Percentiles rank a stretch among this genome's conserved stretches.
These are phyloP conservation scores for Boletus sp. DNA, from an alignment of 768 basidiomycete species.

Conservation along the genomic window DNA sequence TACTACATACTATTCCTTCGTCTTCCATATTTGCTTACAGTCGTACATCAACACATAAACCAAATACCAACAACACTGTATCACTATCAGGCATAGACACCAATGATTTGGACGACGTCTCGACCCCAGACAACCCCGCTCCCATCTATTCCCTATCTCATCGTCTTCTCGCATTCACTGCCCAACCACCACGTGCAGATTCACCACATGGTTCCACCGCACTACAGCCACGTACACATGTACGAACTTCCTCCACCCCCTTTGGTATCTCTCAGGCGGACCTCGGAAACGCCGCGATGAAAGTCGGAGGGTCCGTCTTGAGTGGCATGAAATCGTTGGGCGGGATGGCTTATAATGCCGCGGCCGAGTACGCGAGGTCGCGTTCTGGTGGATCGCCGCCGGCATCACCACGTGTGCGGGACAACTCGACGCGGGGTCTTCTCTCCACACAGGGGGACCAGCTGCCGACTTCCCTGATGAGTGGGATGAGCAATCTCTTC, in stretches of 20 bases:
- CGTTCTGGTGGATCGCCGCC: constrained; percentile 17
- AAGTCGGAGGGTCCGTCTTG: constrained; percentile 59
- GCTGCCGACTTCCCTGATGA: constrained; percentile 20
- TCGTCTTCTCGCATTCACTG: constrained; percentile 62
- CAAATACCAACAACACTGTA: constrained; percentile 40
- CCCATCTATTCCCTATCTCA: constrained; percentile 61
- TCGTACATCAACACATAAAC: constrained; percentile 33
- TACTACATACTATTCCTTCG: constrained; percentile 49
- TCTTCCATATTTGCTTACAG: constrained; percentile 46
- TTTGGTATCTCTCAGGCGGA: constrained; percentile 46
- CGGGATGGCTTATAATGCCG: constrained; percentile 57
- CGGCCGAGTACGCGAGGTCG: constrained; percentile 39
- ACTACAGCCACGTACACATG: constrained; percentile 23
- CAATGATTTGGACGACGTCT: constrained; percentile 17
- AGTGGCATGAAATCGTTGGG: constrained; percentile 64
- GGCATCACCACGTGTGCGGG: constrained; percentile 4
- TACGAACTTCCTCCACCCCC: constrained; percentile 23
- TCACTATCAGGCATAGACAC: constrained; percentile 36
- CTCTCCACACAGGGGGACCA: constrained; percentile 21
- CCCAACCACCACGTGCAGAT: constrained; percentile 33
- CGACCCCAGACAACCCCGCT: constrained; percentile 26
- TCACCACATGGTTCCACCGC: constrained; percentile 14
- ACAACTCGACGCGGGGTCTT: constrained; percentile 16
- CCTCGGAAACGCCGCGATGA: constrained; percentile 52
- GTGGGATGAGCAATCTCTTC: constrained; percentile 38